Conservation (phyloP, 345 rosid genomes). For the Bruguiera gymnorhiza region DNA sequence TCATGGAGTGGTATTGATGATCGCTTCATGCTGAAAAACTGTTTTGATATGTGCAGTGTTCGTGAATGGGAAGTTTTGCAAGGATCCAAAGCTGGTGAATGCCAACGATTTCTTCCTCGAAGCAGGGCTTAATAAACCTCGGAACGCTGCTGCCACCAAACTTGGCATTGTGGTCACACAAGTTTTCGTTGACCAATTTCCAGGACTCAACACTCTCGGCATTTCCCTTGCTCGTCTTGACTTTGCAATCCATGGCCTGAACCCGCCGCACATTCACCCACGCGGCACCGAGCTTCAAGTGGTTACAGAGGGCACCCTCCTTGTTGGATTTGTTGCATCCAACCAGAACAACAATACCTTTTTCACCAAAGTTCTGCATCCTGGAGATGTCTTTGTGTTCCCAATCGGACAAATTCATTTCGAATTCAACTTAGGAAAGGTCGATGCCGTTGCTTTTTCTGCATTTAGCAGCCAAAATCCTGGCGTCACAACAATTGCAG, state of each 20-base stretch:
- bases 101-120: neutral
- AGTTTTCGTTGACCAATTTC: neutral
- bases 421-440: neutral
- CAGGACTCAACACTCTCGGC: conserved; percentile 17
- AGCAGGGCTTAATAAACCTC: conserved; percentile 1
- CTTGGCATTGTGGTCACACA: neutral
- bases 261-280: neutral
- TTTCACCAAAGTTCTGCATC: conserved; percentile 2
- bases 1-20: neutral
- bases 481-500: neutral
- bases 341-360: conserved; percentile 9
- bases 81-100: neutral
- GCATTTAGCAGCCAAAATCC: conserved; percentile 14
- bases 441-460: neutral
- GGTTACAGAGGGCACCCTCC: neutral
- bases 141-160: neutral
- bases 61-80: conserved; percentile 12
- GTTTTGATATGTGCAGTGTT: neutral
- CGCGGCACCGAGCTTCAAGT: neutral
- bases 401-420: conserved; percentile 13
- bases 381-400: conserved; percentile 11
- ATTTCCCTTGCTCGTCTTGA: neutral
- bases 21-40: neutral
- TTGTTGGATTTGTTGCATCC: conserved; percentile 12
- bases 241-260: neutral